These are phyloP conservation scores for Fusarium incarnatum DNA, from an alignment of 2,329 filamentous ascomycete species.

Conservation along the genomic window DNA sequence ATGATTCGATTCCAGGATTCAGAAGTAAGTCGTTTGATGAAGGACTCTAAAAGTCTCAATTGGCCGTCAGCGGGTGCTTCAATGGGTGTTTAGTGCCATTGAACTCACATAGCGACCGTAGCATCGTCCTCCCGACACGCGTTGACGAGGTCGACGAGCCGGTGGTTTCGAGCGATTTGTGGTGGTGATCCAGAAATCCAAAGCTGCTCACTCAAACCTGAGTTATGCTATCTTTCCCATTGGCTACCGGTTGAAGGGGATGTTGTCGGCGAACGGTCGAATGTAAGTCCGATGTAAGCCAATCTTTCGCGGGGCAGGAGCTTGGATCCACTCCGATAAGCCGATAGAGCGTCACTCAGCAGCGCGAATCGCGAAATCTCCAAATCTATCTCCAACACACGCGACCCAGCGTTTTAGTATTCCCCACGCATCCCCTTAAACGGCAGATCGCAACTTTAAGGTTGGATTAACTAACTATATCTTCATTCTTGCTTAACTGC, in stretches of 20 bases:
- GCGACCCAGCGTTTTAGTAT: slow-evolving; percentile 12
- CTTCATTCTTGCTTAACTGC: slow-evolving; percentile 37
- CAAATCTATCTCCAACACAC: slow-evolving; percentile 27
- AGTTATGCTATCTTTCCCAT: slow-evolving; percentile 38
- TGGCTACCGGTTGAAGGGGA: slow-evolving; percentile 36
- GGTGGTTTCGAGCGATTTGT: slow-evolving; percentile 46
- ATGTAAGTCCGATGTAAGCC: slow-evolving; percentile 30
- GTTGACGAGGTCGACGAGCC: slow-evolving; percentile 41
- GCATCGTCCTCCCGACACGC: slow-evolving; percentile 43
- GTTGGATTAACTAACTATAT: slow-evolving; percentile 38
- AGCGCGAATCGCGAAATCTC: slow-evolving; percentile 37
- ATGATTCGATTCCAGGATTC: slow-evolving; percentile 10
- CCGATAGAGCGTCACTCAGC: slow-evolving; percentile 21
- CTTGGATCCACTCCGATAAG: slow-evolving; percentile 13
- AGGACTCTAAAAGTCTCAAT: slow-evolving; percentile 46
- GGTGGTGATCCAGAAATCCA: slow-evolving; percentile 39
- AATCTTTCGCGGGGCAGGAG: slow-evolving; percentile 21
- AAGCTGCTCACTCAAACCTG: slow-evolving; percentile 41
- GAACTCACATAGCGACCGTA: slow-evolving; percentile 43
- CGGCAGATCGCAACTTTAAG: background rate
- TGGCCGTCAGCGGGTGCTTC: slow-evolving; percentile 38
- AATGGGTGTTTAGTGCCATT: slow-evolving; percentile 34
- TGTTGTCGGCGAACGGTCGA: slow-evolving; percentile 10
- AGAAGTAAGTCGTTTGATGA: slow-evolving; percentile 24
- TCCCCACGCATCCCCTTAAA: background rate